These are phyloP conservation scores for Aristolochia californica DNA, from an alignment of 164 flowering plant species.

Conservation along the genomic window DNA sequence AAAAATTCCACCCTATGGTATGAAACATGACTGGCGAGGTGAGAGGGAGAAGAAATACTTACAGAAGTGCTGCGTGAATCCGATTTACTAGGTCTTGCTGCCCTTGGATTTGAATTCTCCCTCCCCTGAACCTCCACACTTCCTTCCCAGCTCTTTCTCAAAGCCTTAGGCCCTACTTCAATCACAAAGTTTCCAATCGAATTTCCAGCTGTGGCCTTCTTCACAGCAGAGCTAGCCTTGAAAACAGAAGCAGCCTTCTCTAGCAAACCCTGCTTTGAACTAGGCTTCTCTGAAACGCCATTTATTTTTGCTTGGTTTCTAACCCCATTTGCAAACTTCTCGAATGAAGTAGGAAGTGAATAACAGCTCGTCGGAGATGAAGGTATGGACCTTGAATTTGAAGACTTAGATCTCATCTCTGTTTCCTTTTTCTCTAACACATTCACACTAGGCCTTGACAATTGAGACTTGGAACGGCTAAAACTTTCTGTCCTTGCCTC, in stretches of 20 bases:
- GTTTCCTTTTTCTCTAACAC: constrained; percentile 45
- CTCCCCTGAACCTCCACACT: constrained; percentile 51
- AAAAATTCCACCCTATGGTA: too few species aligned
- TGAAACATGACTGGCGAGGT: neutral
- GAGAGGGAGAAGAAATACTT: constrained; percentile 17
- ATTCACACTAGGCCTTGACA: constrained; percentile 28
- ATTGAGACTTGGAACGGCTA: constrained; percentile 48
- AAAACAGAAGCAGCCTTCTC: constrained; percentile 52
- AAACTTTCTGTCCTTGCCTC: constrained; percentile 28
- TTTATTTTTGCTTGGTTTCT: constrained; percentile 63
- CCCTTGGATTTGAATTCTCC: constrained; percentile 40
- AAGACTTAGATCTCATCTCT: constrained; percentile 29
- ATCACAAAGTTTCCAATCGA: constrained; percentile 39
- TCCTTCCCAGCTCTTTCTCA: constrained; percentile 99
- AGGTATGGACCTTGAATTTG: constrained; percentile 52
- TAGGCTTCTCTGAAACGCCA: constrained; percentile 24
- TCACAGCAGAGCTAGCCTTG: constrained; percentile 32
- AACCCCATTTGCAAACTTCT: constrained; percentile 73
- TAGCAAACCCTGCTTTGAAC: constrained; percentile 17
- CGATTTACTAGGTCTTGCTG: constrained; percentile 26
- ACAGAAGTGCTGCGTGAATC: constrained; percentile 62
- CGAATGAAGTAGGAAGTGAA: constrained; percentile 86
- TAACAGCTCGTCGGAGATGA: constrained; percentile 90
- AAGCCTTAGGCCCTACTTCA: constrained; percentile 68
- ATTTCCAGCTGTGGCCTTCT: constrained; percentile 26